Base-by-base conservation (phyloP, 306 rosid species). In the Dryas alaskensis region DNA sequence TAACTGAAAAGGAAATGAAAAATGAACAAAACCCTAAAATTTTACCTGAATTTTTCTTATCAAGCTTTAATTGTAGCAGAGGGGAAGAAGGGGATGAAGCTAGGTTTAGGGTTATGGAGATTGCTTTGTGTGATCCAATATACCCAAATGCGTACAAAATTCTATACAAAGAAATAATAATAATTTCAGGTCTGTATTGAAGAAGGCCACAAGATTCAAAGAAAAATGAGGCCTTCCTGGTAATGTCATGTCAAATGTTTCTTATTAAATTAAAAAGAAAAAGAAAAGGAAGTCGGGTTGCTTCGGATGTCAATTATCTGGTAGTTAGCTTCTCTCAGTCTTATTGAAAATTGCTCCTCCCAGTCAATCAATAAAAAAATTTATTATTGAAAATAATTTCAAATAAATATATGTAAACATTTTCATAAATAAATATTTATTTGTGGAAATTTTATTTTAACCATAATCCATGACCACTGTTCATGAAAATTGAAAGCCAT, bases 61-160 rank as follows among this genome's bases (percentile, higher is more conserved):
- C n/a, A 69, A 17, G 8, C 43, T 12, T n/a, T 52, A 4, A 27
- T 16, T 69, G 60, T 5, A 5, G 64, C 43, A 39, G 50, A 39
- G 17, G 67, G 27, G 75, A 51, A 13, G 72, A 73, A 70, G 65
- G 69, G n/a, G 37, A 62, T 25, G 27, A 55, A 60, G 61, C 66
- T 73, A 62, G 59, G 70, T 27, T 61, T 61, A 55, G 58, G 67
- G 66, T 44, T 54, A 60, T 65, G 46, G 73, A 57, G 60, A 4
- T 73, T 60, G 60, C 46, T 55, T 47, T 8, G 27, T 44, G 50
- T 37, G 47, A 73, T 73, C 59, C 40, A 22, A 40, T 17, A 40
- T 17, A 9, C 57, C 65, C 19, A 48, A 59, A 60, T 25, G 4
- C 19, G 2, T 7, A 2, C 0, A 49, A 11, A 46, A 11, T 8